These are phyloP conservation scores for Stemphylium vesicarium DNA, from an alignment of 2,329 filamentous ascomycete genomes.

Conservation along the genomic window DNA sequence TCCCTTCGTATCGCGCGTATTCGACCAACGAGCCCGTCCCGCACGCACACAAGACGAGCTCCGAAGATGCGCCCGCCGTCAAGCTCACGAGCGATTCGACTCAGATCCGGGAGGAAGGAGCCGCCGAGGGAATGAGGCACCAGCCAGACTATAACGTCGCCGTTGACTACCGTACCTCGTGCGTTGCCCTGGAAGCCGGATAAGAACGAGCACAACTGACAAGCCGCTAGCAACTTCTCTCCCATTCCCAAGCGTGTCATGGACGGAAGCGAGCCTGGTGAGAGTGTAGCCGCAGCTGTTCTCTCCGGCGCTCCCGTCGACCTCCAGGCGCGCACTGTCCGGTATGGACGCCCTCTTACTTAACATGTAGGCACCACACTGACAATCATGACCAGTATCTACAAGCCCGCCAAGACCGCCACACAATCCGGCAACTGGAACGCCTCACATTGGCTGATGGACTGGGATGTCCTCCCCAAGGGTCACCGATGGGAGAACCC, in stretches of 20 bases:
- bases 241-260: constrained; percentile 88
- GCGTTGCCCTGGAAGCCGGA: constrained; percentile 46
- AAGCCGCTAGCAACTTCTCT: constrained; percentile 74
- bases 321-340: constrained; percentile 89
- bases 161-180: constrained; percentile 92
- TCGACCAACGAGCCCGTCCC: constrained; percentile 31
- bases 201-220: constrained; percentile 28
- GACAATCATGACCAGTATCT: constrained; percentile 74
- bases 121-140: constrained; percentile 64
- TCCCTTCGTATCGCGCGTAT: constrained; percentile 42
- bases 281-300: constrained; percentile 78
- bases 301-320: constrained; percentile 93
- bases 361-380: constrained; percentile 5
- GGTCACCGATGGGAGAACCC: constrained; percentile 98
- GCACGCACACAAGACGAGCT: constrained; percentile 39
- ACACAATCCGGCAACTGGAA: constrained; percentile 94
- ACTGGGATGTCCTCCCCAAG: constrained; percentile 93
- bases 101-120: constrained; percentile 59
- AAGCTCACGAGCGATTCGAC: constrained; percentile 51
- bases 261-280: constrained; percentile 83
- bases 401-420: constrained; percentile 87
- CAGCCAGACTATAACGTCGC: constrained; percentile 81
- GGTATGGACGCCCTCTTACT: constrained; percentile 62
- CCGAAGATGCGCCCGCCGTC: constrained; percentile 47
- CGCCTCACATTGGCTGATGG: constrained; percentile 89